A percentile compares a stretch with the other conserved stretches of the same genome.
These are phyloP conservation scores for Cyberlindnera meyerae DNA, from an alignment of 805 yeast species.

Conservation along the genomic window DNA sequence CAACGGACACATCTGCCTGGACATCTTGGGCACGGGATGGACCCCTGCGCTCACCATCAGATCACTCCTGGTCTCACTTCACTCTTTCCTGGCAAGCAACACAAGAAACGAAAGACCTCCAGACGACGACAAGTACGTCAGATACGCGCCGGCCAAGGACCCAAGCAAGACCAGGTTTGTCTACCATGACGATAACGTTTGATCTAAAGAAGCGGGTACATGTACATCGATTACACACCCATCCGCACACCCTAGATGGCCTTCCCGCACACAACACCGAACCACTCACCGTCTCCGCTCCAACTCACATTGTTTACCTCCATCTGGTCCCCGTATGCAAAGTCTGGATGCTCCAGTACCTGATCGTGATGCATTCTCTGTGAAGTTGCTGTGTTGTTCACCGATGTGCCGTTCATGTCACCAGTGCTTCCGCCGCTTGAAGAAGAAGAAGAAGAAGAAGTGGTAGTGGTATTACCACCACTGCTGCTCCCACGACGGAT, in stretches of 20 bases:
- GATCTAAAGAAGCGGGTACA: conserved; percentile 3
- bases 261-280: conserved; percentile 51
- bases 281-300: conserved; percentile 72
- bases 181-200: conserved; percentile 55
- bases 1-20: conserved; percentile 75
- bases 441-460: too few species aligned
- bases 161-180: conserved; percentile 47
- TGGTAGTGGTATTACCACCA: too few species aligned
- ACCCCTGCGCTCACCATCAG: conserved; percentile 31
- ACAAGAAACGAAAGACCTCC: conserved; percentile 45
- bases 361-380: conserved; percentile 4
- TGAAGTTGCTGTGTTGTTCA: too few species aligned
- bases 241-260: conserved; percentile 31
- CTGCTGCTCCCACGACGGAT: conserved; percentile 28
- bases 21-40: conserved; percentile 47
- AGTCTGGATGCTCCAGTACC: conserved; percentile 26
- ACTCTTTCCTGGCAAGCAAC: conserved; percentile 58
- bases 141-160: conserved; percentile 50
- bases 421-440: too few species aligned
- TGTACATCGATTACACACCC: background rate
- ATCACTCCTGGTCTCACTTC: conserved; percentile 50
- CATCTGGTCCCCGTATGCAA: conserved; percentile 54
- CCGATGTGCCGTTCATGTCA: too few species aligned
- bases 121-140: conserved; percentile 47
- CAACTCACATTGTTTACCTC: conserved; percentile 80